Percentiles rank a stretch among this genome's conserved stretches.
phyloP scores from a whole-genome alignment of 345 rosid species.

The Populus ilicifolia region DNA sequence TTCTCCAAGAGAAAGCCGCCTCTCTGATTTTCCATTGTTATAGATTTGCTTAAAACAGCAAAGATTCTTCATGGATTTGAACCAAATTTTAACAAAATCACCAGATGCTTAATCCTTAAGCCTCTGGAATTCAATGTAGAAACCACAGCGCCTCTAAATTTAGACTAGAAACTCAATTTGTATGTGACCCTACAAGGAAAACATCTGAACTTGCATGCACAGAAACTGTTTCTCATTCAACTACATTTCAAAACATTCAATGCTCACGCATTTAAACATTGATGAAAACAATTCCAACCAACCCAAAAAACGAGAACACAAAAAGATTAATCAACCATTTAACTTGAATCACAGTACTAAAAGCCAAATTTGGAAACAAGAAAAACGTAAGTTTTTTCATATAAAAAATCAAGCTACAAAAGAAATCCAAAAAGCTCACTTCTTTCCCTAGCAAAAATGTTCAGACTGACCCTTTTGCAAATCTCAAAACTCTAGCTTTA shows the following conservation, averaged over 20 bases:
- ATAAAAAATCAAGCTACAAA: background rate
- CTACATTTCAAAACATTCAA: conserved; percentile 31
- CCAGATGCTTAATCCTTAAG: conserved; percentile 19
- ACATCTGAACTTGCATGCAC: conserved; percentile 15
- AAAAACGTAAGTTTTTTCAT: conserved; percentile 1
- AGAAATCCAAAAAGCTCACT: background rate
- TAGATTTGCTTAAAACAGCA: conserved; percentile 56
- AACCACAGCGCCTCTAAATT: background rate
- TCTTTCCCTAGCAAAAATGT: background rate
- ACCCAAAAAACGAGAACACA: background rate
- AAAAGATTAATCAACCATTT: background rate
- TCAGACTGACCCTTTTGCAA: conserved; percentile 4
- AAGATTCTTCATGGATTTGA: conserved; percentile 50
- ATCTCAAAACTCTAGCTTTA: conserved; percentile 16
- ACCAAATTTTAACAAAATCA: conserved; percentile 25
- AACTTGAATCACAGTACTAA: background rate
- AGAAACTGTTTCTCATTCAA: conserved; percentile 12
- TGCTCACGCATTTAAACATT: background rate
- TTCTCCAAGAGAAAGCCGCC: conserved; percentile 65
- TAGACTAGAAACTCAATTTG: background rate
- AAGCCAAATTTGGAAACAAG: background rate
- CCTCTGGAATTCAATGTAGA: conserved; percentile 17
- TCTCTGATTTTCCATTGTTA: conserved; percentile 44
- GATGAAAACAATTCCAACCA: background rate
- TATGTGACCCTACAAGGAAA: conserved; percentile 1